These are phyloP conservation scores for Yarrowia osloensis DNA, from an alignment of 805 yeast species.

Conservation along the genomic window DNA sequence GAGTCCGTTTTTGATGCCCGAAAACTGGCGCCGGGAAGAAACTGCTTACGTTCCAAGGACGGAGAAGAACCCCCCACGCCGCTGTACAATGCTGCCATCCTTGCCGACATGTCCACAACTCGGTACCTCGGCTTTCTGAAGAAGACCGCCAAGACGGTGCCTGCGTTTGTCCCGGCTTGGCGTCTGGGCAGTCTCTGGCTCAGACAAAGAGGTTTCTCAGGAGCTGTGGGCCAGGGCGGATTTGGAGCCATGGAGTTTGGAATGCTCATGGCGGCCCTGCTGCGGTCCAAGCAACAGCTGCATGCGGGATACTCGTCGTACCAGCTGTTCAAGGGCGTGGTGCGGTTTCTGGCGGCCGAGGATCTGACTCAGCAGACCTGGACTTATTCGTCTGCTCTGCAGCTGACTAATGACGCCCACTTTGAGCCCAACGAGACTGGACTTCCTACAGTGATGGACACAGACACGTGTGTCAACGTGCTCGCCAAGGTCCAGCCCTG, in stretches of 20 bases:
- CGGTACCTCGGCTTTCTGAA: constrained; percentile 74
- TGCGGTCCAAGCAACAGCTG: constrained; percentile 73
- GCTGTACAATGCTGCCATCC: constrained; percentile 76
- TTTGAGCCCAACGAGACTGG: constrained; percentile 16
- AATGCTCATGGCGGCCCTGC: constrained; percentile 71
- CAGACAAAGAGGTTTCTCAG: constrained; percentile 76
- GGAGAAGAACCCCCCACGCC: constrained; percentile 66
- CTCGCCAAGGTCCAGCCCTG: constrained; percentile 76
- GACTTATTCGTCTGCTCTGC: constrained; percentile 32
- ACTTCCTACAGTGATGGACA: constrained; percentile 31
- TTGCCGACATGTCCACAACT: constrained; percentile 67
- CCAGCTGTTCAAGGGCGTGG: constrained; percentile 87
- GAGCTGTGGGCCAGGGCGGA: constrained; percentile 68
- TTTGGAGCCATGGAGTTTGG: constrained; percentile 93
- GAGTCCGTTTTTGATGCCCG: constrained; percentile 68
- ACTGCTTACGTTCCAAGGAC: constrained; percentile 71
- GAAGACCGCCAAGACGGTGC: constrained; percentile 71
- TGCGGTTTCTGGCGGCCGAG: constrained; percentile 77
- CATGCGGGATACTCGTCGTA: constrained; percentile 88
- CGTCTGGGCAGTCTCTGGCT: constrained; percentile 88
- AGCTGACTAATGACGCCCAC: constrained; percentile 12
- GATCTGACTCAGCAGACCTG: constrained; percentile 52
- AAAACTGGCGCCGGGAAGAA: constrained; percentile 76
- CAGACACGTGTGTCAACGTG: constrained; percentile 60
- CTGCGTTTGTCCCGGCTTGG: constrained; percentile 84